phyloP scores from a whole-genome alignment of 148 eudicot genomes.

The Vaccinium macrocarpon region DNA sequence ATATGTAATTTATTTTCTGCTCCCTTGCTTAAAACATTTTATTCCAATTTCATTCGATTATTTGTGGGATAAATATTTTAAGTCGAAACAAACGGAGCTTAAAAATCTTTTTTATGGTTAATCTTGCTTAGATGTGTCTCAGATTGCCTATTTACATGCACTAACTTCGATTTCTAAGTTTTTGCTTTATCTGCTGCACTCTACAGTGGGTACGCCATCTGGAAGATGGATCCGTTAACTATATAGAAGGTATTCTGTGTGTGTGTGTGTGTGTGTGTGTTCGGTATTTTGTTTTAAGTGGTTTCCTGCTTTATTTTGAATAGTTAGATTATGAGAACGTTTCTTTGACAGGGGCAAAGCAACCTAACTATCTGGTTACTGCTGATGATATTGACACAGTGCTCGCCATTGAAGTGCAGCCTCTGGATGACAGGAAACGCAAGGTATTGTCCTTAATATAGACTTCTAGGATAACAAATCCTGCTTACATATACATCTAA shows the following conservation, averaged over 20 bases:
- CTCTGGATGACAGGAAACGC: conserved; percentile 82
- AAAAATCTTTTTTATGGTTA: neutral
- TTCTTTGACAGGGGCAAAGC: conserved; percentile 73
- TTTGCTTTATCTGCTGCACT: conserved; percentile 19
- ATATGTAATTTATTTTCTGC: neutral
- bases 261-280: too few species aligned
- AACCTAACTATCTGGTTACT: conserved; percentile 78
- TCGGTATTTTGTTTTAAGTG: conserved; percentile 4
- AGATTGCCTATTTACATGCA: neutral
- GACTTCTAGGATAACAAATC: neutral
- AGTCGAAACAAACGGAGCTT: neutral
- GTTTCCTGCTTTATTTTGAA: neutral
- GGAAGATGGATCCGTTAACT: conserved; percentile 93
- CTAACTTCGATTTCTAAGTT: conserved; percentile 9
- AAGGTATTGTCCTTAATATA: conserved; percentile 48
- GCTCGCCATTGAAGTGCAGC: conserved; percentile 93
- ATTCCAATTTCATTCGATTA: neutral
- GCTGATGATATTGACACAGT: conserved; percentile 88
- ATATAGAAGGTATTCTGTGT: conserved; percentile 83
- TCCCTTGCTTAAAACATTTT: neutral
- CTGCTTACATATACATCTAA: neutral
- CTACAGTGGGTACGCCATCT: conserved; percentile 88
- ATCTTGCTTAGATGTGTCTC: conserved; percentile 2
- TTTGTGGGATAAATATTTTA: neutral
- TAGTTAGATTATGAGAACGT: conserved; percentile 16